Conservation (phyloP, 768 basidiomycete genomes). For the Mycena sanguinolenta region DNA sequence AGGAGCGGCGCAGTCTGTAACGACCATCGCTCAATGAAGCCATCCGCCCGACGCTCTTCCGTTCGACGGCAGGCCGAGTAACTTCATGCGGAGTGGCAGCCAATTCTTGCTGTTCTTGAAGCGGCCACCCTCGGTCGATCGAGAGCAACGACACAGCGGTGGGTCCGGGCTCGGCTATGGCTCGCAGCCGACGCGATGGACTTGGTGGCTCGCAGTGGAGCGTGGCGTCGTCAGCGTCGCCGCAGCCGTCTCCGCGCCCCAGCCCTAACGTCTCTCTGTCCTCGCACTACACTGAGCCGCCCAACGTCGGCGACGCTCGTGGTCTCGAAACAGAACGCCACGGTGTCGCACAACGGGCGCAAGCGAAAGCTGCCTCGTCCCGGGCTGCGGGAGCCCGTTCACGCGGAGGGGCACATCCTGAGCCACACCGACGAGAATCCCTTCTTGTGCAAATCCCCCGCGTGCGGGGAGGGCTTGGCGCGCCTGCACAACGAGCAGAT, state of each 20-base stretch:
- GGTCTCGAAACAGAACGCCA: no score
- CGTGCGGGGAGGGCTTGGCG: constrained; percentile 92
- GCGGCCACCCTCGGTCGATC: constrained; percentile 24
- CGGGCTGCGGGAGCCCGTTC: constrained; percentile 88
- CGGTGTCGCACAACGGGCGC: constrained; percentile 79
- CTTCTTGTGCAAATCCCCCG: constrained; percentile 95
- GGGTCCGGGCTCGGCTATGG: constrained; percentile 33
- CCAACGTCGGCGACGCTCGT: no score
- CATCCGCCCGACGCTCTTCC: constrained; percentile 43
- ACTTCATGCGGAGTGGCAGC: background rate
- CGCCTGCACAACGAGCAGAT: constrained; percentile 94
- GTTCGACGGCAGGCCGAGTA: no score
- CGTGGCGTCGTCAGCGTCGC: constrained; percentile 35
- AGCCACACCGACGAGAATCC: constrained; percentile 86
- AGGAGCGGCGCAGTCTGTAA: constrained; percentile 1
- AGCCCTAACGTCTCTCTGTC: constrained; percentile 77
- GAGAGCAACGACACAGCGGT: constrained; percentile 18
- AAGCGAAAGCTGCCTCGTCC: constrained; percentile 89
- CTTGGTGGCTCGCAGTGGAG: constrained; percentile 43
- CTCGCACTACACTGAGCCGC: no score
- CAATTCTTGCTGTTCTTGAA: constrained; percentile 30
- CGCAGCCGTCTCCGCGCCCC: constrained; percentile 63
- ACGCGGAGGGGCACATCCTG: constrained; percentile 94
- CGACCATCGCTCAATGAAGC: constrained; percentile 69
- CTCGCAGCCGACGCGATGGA: no score